Evolutionary conservation across 1,284 basidiomycete genomes (phyloP), one percentile per base, ranked within the genome.

Genomic region (Mycena citricolor): DNA sequence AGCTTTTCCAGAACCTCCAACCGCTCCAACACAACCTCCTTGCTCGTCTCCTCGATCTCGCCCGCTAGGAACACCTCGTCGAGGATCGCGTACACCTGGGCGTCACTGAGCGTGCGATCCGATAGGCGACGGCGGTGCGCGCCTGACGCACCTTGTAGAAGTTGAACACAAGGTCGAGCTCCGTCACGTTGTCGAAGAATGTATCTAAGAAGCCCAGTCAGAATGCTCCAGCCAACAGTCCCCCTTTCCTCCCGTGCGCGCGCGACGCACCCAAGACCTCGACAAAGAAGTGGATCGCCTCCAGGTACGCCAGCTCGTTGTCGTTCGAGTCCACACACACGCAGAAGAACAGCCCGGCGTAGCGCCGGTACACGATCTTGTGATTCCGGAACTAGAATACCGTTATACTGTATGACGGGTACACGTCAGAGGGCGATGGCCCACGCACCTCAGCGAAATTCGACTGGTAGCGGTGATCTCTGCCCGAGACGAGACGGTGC

Each of bases 31-130:
- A 99, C 93, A 14, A 97, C 94, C 40, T 93, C 89, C 65, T 97
- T 97, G 64, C 86, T 92, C 17, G 95, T 98, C 69, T 99, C 95
- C 67, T 98, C 93, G 35, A 99, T 90, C 68, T 98, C 95, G 12
- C 95, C 95, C 3, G 95, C 95, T n/a, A 99, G 75, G 70, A 99
- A 98, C 36, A 98, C 90, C 62, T 99, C 95, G 63, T 99, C 95
- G 44, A 99, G 76, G 44, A 99, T 97, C 1, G 97, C 92, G 58
- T 98, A 97, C 7, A 95, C 93, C 88, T 94, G 46, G n/a, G n/a
- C n/a, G 13, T 19, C 31, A 11, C n/a, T n/a, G 48, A 2, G 1
- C 1, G 34, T 20, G 22, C 8, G 17, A 2, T 1, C 1, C 21
- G 25, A 10, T 26, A 47, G 25, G 10, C 34, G 25, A 39, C 16